phyloP scores from a whole-genome alignment of 768 basidiomycete species.

The Candolleomyces eurysporus region DNA sequence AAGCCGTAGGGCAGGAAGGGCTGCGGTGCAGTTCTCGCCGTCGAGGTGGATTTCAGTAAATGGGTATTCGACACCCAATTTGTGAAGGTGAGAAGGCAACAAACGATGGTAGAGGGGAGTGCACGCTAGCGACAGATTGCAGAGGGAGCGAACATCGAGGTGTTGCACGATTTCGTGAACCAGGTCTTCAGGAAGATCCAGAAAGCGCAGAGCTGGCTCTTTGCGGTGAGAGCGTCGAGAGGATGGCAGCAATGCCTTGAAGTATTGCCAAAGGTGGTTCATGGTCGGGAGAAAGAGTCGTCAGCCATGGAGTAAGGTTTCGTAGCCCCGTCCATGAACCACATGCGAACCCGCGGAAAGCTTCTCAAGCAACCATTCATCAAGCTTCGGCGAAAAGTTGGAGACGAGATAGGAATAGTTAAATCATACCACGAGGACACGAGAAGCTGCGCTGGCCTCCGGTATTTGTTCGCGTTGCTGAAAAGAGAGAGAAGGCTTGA shows the following conservation, averaged over 20 bases:
- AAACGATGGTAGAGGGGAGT: conserved; percentile 5
- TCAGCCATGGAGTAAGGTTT: background rate
- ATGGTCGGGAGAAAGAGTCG: background rate
- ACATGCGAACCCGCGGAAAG: background rate
- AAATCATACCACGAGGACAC: background rate
- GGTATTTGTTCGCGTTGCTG: background rate
- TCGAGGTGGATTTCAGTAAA: conserved; percentile 6
- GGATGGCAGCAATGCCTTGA: conserved; percentile 1
- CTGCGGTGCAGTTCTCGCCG: background rate
- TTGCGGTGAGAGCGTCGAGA: background rate
- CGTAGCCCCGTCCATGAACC: no score
- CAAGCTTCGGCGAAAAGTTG: background rate
- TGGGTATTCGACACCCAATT: background rate
- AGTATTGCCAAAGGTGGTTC: conserved; percentile 1
- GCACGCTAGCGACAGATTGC: conserved; percentile 8
- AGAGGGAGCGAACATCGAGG: conserved; percentile 6
- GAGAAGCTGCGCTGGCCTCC: background rate
- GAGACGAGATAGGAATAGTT: background rate
- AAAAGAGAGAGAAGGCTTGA: background rate
- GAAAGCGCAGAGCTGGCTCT: background rate
- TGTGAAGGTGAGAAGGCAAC: conserved; percentile 2
- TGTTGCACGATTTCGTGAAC: conserved; percentile 5
- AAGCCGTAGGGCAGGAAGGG: conserved; percentile 6
- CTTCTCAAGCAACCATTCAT: conserved; percentile 2
- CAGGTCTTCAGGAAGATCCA: conserved; percentile 8